Conservation (phyloP, 2,329 filamentous ascomycete species). For the Dactylellina leptospora region DNA sequence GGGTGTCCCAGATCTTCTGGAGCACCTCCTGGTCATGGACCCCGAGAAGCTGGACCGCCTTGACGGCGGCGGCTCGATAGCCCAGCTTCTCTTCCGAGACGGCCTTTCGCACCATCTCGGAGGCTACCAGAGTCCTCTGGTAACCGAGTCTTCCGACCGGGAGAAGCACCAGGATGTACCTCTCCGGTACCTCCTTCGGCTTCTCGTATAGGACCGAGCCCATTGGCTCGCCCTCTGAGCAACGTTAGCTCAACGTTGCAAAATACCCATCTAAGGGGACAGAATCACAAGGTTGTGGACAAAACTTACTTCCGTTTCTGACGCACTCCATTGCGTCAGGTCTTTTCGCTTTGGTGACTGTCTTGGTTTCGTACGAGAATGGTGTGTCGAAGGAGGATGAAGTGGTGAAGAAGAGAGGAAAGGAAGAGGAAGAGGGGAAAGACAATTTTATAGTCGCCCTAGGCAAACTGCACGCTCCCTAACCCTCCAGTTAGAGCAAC, state of each 20-base stretch:
- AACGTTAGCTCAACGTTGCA: not conserved
- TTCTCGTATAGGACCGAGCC: slow-evolving; percentile 34
- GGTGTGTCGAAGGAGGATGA: too few species aligned
- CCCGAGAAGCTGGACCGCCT: slow-evolving; percentile 41
- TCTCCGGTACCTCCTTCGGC: slow-evolving; percentile 26
- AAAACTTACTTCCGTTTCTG: slow-evolving; percentile 25
- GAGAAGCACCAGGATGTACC: slow-evolving; percentile 24
- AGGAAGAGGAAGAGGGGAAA: not conserved
- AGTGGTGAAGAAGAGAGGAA: not conserved
- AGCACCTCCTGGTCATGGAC: slow-evolving; percentile 39
- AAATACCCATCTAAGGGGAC: not conserved
- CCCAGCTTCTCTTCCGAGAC: slow-evolving; percentile 23
- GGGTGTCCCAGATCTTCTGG: slow-evolving; percentile 30
- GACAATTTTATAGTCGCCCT: too few species aligned
- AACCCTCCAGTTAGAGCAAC: too few species aligned
- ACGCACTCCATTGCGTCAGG: slow-evolving; percentile 36
- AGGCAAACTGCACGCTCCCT: too few species aligned
- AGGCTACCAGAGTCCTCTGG: not conserved
- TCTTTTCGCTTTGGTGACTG: too few species aligned
- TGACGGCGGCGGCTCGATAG: slow-evolving; percentile 13
- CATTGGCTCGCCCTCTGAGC: slow-evolving; percentile 25
- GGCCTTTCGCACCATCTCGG: slow-evolving; percentile 23
- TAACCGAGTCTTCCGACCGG: slow-evolving; percentile 27
- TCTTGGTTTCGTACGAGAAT: too few species aligned
- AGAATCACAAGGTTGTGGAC: not conserved